Percentiles rank a stretch among this genome's conserved stretches.
phyloP scores from a whole-genome alignment of 2,329 filamentous ascomycete genomes.

The Hortaea werneckii region DNA sequence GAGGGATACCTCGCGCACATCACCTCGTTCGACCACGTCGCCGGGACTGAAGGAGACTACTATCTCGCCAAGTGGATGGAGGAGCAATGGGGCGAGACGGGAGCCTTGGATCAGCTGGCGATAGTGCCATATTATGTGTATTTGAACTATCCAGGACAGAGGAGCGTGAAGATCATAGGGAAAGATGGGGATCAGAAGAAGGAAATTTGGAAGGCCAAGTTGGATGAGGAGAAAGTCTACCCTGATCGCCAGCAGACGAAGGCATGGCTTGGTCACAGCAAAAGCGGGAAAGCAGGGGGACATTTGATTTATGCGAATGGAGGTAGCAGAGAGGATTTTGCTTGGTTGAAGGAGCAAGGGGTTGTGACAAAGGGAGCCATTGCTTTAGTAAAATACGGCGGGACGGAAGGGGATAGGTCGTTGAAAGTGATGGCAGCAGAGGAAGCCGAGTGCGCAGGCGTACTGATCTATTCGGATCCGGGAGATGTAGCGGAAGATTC shows the following conservation, averaged over 20 bases:
- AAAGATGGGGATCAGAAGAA: conserved; percentile 42
- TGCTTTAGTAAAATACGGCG: conserved; percentile 71
- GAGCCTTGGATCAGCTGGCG: conserved; percentile 50
- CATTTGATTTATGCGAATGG: conserved; percentile 89
- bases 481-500: conserved; percentile 69
- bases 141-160: conserved; percentile 78
- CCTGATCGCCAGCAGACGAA: conserved; percentile 57
- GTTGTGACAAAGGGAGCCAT: conserved; percentile 71
- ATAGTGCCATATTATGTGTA: conserved; percentile 68
- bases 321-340: conserved; percentile 75
- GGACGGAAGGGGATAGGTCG: conserved; percentile 59
- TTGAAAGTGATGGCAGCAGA: conserved; percentile 88
- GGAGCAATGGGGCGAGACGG: conserved; percentile 60
- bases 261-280: conserved; percentile 82
- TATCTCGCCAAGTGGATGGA: conserved; percentile 77
- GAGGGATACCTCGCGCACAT: conserved; percentile 65
- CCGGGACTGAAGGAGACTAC: conserved; percentile 87
- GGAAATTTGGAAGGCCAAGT: conserved; percentile 58
- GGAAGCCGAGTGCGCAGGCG: conserved; percentile 72
- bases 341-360: conserved; percentile 57
- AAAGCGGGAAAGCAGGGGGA: conserved; percentile 73
- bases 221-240: conserved; percentile 72
- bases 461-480: conserved; percentile 87
- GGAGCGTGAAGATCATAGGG: conserved; percentile 71
- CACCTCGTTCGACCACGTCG: conserved; percentile 78